phyloP scores from a whole-genome alignment of 2,329 filamentous ascomycete species.

The Colletotrichum neosansevieriae region DNA sequence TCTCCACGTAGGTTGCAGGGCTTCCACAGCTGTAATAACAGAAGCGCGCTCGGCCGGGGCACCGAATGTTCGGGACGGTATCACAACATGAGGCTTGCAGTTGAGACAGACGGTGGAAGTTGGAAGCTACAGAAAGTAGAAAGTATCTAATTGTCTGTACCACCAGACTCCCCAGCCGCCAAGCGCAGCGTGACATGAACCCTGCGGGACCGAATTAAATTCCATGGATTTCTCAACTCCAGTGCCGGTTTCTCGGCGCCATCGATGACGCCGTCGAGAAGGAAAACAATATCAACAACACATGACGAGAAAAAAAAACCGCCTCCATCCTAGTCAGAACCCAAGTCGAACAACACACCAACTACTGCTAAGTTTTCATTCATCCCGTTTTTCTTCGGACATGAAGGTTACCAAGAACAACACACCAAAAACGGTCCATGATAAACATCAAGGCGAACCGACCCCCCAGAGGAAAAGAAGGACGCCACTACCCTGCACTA shows the following conservation, averaged over 20 bases:
- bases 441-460: constrained; percentile 3
- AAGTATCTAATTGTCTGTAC: neutral
- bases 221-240: neutral
- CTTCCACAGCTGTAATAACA: neutral
- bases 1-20: constrained; percentile 23
- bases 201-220: neutral
- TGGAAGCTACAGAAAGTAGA: neutral
- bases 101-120: neutral
- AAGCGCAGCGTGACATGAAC: neutral
- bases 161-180: neutral
- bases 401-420: no score
- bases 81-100: constrained; percentile 20
- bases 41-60: constrained; percentile 2
- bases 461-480: neutral
- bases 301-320: neutral
- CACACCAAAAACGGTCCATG: neutral
- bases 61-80: constrained; percentile 6
- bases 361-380: no score
- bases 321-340: neutral
- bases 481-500: neutral
- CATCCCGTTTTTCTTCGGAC: no score
- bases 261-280: neutral
- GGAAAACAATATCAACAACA: neutral
- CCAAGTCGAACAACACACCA: neutral
- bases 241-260: neutral